Conservation (phyloP, 2,329 filamentous ascomycete genomes). For the Fusarium chlamydosporum region DNA sequence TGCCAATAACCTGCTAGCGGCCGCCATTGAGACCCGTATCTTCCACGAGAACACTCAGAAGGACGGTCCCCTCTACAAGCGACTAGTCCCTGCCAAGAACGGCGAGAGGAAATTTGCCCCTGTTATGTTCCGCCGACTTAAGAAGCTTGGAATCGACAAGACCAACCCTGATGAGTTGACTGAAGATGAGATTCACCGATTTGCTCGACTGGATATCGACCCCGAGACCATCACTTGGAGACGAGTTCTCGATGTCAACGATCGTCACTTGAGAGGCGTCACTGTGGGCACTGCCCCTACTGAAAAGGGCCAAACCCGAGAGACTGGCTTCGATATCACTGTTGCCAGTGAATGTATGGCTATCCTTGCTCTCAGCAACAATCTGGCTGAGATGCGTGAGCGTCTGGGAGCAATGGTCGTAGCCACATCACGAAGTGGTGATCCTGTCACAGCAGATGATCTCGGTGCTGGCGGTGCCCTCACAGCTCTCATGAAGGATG, state of each 20-base stretch:
- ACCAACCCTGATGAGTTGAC: slow-evolving; percentile 92
- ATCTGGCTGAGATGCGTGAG: slow-evolving; percentile 89
- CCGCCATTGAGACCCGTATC: slow-evolving; percentile 96
- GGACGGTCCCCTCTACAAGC: slow-evolving; percentile 86
- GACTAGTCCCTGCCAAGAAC: slow-evolving; percentile 90
- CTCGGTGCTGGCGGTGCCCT: slow-evolving; percentile 92
- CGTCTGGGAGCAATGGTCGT: slow-evolving; percentile 96
- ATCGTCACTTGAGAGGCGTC: slow-evolving; percentile 90
- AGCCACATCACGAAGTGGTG: slow-evolving; percentile 85
- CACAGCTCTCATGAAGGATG: slow-evolving; percentile 95
- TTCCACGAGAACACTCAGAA: slow-evolving; percentile 98
- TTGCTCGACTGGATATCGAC: slow-evolving; percentile 96
- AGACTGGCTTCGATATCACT: slow-evolving; percentile 97
- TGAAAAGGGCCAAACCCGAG: slow-evolving; percentile 88
- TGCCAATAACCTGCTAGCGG: slow-evolving; percentile 96
- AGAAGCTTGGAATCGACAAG: slow-evolving; percentile 97
- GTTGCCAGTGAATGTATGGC: slow-evolving; percentile 99
- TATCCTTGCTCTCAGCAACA: slow-evolving; percentile 92
- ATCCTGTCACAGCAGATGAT: slow-evolving; percentile 96
- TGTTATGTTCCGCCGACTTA: slow-evolving; percentile 91
- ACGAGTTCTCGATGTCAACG: slow-evolving; percentile 96
- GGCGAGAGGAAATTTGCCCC: slow-evolving; percentile 88
- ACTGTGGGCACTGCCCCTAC: slow-evolving; percentile 90
- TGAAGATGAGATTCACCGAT: slow-evolving; percentile 86
- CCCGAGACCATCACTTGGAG: slow-evolving; percentile 98